Evolutionary conservation across 2,329 filamentous ascomycete species (phyloP), one percentile per base, ranked within the genome.

Genomic region (Neonectria neomacrospora): DNA sequence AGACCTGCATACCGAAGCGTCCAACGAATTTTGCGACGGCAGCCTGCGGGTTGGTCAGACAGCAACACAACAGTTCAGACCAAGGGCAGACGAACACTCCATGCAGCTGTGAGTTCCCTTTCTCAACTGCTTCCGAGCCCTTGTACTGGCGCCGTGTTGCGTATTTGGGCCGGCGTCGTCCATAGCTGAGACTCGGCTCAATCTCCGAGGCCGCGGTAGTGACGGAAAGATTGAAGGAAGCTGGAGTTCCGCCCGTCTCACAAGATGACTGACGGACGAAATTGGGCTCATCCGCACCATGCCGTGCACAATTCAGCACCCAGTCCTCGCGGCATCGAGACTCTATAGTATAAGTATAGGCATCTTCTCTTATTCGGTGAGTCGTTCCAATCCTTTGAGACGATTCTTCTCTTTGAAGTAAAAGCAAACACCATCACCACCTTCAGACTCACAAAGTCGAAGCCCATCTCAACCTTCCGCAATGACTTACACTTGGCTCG

Each of bases 1-100:
- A 63, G 79, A 75, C 7, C 76, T 76, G 67, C 81, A 84, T n/a
- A 79, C 73, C 23, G 76, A 71, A 55, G 78, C 78, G 44, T 79
- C 79, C 81, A 83, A 48, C 81, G 77, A 30, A 82, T 82, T 70
- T 83, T 84, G 45, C 81, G 78, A 16, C 81, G 78, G 50, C 81
- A 79, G 60, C 81, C 81, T 83, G 23, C 22, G 3, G 5, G 34
- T 16, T 30, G 22, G 22, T 59, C 44, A 41, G 44, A 39, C 11
- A 47, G 41, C 30, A 32, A 23, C 14, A 26, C 12, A 5, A n/a
- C 5, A 2, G 16, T 3, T 12, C 12, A 20, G 41, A 16, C 3
- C 11, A 12, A 3, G 10, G 8, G 30, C 6, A 3, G 23, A 23
- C 47, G 20, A 30, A 68, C 72, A 74, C 62, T 74, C 70, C 16